These are phyloP conservation scores for Seminavis robusta DNA, from an alignment of 108 stramenopile species.

Conservation along the genomic window DNA sequence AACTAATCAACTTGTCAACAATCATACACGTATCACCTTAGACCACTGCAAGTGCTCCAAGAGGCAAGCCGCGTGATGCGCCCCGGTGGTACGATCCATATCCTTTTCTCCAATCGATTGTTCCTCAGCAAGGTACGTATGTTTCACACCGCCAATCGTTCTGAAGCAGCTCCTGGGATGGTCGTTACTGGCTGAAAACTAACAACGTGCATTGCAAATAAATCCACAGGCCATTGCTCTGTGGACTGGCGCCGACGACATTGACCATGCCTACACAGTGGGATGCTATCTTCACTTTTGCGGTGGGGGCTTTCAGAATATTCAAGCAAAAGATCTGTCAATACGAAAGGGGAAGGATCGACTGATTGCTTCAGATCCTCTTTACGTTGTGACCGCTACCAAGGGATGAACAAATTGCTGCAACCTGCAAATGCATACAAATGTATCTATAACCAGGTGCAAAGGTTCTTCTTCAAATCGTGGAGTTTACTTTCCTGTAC, in stretches of 20 bases:
- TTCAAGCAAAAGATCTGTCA: slow-evolving; percentile 77
- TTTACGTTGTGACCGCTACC: slow-evolving; percentile 74
- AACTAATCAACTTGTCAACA: too few relatives aligned
- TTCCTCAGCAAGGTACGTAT: slow-evolving; percentile 86
- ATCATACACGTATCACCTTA: too few relatives aligned
- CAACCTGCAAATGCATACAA: too few relatives aligned
- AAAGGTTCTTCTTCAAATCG: too few relatives aligned
- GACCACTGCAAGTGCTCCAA: slow-evolving; percentile 81
- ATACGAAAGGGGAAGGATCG: slow-evolving; percentile 53
- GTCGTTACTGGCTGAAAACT: background rate
- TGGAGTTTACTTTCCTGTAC: too few relatives aligned
- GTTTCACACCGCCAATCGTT: slow-evolving; percentile 20
- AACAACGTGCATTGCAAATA: too few relatives aligned
- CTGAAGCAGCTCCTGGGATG: background rate
- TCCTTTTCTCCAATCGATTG: slow-evolving; percentile 91
- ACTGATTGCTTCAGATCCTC: slow-evolving; percentile 70
- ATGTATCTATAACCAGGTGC: too few relatives aligned
- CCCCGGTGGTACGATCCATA: slow-evolving; percentile 77
- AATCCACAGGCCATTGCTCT: slow-evolving; percentile 37
- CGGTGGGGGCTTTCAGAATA: slow-evolving; percentile 41
- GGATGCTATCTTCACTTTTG: slow-evolving; percentile 68
- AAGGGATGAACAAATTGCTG: too few relatives aligned
- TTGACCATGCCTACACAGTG: slow-evolving; percentile 89
- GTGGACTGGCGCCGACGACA: slow-evolving; percentile 90
- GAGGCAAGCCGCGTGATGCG: slow-evolving; percentile 84